A percentile compares a stretch with the other conserved stretches of the same genome.
phyloP scores from a whole-genome alignment of 768 basidiomycete species.

The Cystofilobasidium bisporidii region DNA sequence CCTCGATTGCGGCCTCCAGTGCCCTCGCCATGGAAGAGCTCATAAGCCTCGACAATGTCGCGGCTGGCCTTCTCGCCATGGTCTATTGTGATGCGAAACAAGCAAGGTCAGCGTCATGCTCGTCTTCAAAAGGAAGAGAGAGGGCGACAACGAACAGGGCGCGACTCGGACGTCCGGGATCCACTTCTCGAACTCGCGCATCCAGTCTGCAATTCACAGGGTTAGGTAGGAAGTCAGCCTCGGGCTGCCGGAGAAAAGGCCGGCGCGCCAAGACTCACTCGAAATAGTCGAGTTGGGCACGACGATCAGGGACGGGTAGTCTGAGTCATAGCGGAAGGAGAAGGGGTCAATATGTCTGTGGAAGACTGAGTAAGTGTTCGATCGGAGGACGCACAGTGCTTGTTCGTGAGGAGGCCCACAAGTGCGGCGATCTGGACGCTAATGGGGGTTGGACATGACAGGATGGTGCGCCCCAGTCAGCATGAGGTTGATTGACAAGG shows the following conservation, averaged over 20 bases:
- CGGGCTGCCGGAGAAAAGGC: not conserved
- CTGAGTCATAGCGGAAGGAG: constrained; percentile 30
- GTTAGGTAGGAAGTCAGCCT: not conserved
- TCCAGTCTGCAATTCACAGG: constrained; percentile 48
- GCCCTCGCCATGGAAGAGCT: constrained; percentile 54
- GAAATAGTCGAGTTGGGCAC: constrained; percentile 69
- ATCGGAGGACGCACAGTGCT: constrained; percentile 37
- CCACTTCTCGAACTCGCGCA: constrained; percentile 83
- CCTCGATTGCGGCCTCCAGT: constrained; percentile 36
- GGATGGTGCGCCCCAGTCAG: no score
- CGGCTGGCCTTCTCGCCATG: constrained; percentile 71
- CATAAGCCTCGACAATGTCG: constrained; percentile 69
- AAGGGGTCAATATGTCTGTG: not conserved
- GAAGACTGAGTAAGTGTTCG: not conserved
- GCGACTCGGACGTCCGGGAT: constrained; percentile 37
- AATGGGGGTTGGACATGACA: constrained; percentile 44
- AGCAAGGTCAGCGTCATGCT: not conserved
- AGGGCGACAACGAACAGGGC: not conserved
- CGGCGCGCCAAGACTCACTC: constrained; percentile 4
- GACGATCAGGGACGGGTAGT: constrained; percentile 73
- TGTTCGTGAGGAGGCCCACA: constrained; percentile 55
- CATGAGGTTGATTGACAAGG: constrained; percentile 40
- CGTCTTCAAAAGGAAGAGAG: no score
- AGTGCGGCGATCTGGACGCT: constrained; percentile 86
- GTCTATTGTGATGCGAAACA: not conserved